Evolutionary conservation across 495 filamentous ascomycete species (phyloP).

Genomic region (Cetradonia linearis): DNA sequence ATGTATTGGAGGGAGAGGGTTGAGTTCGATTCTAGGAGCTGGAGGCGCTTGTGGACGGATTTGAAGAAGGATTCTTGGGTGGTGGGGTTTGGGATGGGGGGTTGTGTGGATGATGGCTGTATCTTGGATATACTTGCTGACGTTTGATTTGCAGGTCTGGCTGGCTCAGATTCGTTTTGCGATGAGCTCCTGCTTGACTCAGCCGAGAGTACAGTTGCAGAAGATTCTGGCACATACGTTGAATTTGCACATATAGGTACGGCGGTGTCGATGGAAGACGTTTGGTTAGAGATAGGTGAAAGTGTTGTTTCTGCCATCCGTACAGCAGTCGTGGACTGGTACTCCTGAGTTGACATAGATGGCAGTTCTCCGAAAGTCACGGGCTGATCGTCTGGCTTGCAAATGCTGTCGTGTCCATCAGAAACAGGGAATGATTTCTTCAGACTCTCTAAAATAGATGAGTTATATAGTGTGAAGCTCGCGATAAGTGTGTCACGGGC

Average conservation of each 20-base stretch:
- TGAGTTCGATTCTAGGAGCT: conserved; percentile 82
- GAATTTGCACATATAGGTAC: not conserved
- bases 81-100: conserved; percentile 58
- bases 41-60: conserved; percentile 82
- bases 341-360: not conserved
- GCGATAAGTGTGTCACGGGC: not conserved
- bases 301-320: not conserved
- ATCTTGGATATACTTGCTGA: conserved; percentile 37
- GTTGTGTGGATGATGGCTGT: conserved; percentile 38
- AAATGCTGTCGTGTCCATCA: not conserved
- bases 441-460: not conserved
- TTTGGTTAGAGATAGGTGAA: conserved; percentile 13
- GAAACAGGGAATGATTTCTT: not conserved
- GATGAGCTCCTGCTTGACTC: conserved; percentile 18
- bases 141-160: conserved; percentile 20
- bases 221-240: conserved; percentile 3
- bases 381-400: not conserved
- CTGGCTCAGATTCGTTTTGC: not conserved
- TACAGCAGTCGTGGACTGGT: not conserved
- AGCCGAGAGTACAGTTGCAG: conserved; percentile 24
- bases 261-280: conserved; percentile 20
- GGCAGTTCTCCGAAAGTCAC: not conserved
- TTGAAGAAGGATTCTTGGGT: conserved; percentile 98
- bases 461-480: conserved; percentile 2
- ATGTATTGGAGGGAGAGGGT: conserved; percentile 93